Conservation (phyloP, 805 yeast genomes). For the Jamesozyma gamospora region DNA sequence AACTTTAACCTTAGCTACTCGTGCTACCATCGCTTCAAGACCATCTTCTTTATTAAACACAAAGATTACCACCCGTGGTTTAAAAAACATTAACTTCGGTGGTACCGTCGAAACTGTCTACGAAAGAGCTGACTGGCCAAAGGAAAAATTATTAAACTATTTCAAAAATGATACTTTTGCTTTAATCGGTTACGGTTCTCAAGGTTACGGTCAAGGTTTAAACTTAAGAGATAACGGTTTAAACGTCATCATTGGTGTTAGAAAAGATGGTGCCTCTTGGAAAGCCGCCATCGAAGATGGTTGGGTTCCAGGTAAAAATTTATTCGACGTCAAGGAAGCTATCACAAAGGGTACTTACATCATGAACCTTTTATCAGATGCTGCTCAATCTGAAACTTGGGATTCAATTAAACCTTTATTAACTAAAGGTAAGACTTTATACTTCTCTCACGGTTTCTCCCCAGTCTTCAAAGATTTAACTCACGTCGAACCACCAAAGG, state of each 20-base stretch:
- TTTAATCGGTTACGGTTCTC: constrained; percentile 98
- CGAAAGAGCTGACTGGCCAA: constrained; percentile 99
- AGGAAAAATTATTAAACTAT: constrained; percentile 88
- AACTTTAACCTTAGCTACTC: constrained; percentile 45
- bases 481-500: constrained; percentile 87
- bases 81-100: constrained; percentile 93
- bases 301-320: constrained; percentile 99
- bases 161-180: constrained; percentile 98
- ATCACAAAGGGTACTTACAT: constrained; percentile 82
- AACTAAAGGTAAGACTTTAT: constrained; percentile 94
- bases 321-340: constrained; percentile 92
- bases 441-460: constrained; percentile 99
- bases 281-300: constrained; percentile 99
- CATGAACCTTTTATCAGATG: constrained; percentile 97
- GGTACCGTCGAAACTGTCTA: constrained; percentile 92
- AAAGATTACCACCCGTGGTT: constrained; percentile 69
- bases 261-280: constrained; percentile 99
- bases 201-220: constrained; percentile 99
- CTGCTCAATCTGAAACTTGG: constrained; percentile 99
- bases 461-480: constrained; percentile 98
- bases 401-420: constrained; percentile 71
- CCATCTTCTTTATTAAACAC: constrained; percentile 37
- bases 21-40: constrained; percentile 34
- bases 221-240: constrained; percentile 98
- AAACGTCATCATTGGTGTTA: constrained; percentile 95